Evolutionary conservation across 805 yeast species (phyloP), one percentile per base, ranked within the genome.

Genomic region (Candida nemodendra): DNA sequence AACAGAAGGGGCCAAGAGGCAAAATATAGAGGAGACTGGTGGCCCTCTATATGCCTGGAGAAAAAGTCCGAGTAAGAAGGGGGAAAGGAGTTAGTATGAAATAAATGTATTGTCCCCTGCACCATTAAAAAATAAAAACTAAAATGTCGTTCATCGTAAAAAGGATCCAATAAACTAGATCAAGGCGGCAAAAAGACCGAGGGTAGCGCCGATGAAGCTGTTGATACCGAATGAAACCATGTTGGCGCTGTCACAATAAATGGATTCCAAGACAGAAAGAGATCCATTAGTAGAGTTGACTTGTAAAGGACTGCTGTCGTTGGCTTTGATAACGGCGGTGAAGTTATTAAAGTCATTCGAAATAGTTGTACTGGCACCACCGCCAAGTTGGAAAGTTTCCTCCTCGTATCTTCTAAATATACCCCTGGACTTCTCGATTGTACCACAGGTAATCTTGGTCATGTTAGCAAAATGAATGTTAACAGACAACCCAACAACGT

Each of bases 391-490:
- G 32, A 43, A 27, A 13, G 31, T 26, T 16, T 53, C 56, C 13
- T 51, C 50, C 13, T 49, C 51, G 18, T 36, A 43, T 42, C 59
- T 56, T 25, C 51, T 38, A 54, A 49, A 45, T 51, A 51, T 36
- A 37, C 47, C 47, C 50, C 50, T 51, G 18, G 57, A 54, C 44
- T 60, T 49, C 41, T 64, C 64, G 42, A 81, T 79, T 46, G 75
- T 74, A 30, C 83, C 81, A 59, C 88, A 81, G 12, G 84, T 80
- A 53, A 81, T 70, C 46, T 67, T 74, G 30, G 77, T 74, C 53
- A 70, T 57, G 53, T 78, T 69, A 32, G 72, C 72, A 57, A 62
- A 74, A 56, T 81, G 85, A 48, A 81, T 68, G 33, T 69, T 72
- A 36, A 80, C 60, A 2, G 86, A 70, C 41, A 64, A 68, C 15